A percentile compares a stretch with the other conserved stretches of the same genome.
phyloP scores from a whole-genome alignment of 2,329 filamentous ascomycete species.

The Passalora sequoiae region DNA sequence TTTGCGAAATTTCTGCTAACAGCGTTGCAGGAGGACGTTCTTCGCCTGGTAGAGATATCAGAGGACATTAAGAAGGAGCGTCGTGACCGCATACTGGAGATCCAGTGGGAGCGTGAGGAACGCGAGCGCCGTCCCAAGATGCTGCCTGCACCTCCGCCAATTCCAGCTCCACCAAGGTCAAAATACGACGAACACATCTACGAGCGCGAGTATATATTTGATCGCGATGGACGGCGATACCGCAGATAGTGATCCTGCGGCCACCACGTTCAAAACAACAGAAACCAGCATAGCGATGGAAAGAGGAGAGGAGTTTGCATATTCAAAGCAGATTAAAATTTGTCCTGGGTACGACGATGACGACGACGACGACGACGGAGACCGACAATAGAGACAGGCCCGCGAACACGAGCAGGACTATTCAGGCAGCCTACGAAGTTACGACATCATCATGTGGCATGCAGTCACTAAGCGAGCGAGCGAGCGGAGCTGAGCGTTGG shows the following conservation, averaged over 20 bases:
- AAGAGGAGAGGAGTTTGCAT: not conserved
- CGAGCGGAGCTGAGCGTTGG: not conserved
- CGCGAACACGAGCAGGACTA: not conserved
- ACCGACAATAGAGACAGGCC: not conserved
- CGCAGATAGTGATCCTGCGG: slow-evolving; percentile 2
- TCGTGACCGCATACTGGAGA: slow-evolving; percentile 53
- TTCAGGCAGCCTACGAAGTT: not conserved
- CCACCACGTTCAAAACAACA: not conserved
- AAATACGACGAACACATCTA: slow-evolving; percentile 61
- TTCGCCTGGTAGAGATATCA: slow-evolving; percentile 74
- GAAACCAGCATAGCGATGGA: not conserved
- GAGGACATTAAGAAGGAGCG: slow-evolving; percentile 71
- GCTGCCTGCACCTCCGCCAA: slow-evolving; percentile 38
- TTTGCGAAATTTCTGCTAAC: slow-evolving; percentile 5
- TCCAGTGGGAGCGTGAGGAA: slow-evolving; percentile 56
- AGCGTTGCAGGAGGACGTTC: slow-evolving; percentile 68
- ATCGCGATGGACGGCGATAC: slow-evolving; percentile 37
- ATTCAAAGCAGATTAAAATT: not conserved
- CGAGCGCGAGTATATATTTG: slow-evolving; percentile 64
- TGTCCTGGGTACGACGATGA: no score
- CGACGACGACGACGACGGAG: no score
- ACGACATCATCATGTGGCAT: not conserved
- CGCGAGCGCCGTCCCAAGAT: slow-evolving; percentile 46
- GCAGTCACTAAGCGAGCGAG: not conserved
- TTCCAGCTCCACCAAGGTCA: slow-evolving; percentile 35